Evolutionary conservation across 805 yeast species (phyloP).

Genomic region (Wickerhamomyces subpelliculosus): DNA sequence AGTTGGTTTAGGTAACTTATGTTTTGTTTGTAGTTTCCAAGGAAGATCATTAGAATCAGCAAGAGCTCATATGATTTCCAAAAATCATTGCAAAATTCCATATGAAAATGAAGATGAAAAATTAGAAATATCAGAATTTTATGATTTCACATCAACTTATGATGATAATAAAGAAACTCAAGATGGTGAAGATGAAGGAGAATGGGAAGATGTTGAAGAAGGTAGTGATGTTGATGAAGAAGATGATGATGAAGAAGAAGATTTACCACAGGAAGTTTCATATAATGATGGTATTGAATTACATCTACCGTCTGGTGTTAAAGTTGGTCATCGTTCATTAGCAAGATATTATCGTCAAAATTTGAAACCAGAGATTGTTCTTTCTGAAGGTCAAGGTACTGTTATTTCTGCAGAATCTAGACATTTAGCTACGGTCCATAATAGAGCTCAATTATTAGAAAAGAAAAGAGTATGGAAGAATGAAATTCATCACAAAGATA

Average conservation of each 20-base stretch:
- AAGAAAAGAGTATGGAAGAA: conserved; percentile 68
- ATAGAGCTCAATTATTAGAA: conserved; percentile 38
- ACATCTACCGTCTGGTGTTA: conserved; percentile 75
- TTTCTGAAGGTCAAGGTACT: conserved; percentile 77
- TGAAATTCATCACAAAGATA: conserved; percentile 42
- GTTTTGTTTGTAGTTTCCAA: conserved; percentile 78
- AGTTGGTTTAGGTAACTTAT: conserved; percentile 85
- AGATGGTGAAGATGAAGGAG: conserved; percentile 24
- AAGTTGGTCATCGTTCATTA: conserved; percentile 81
- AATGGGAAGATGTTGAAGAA: conserved; percentile 33
- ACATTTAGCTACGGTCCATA: conserved; percentile 30
- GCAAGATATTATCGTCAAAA: conserved; percentile 76
- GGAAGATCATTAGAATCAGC: conserved; percentile 81
- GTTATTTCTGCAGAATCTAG: conserved; percentile 82
- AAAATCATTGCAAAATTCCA: conserved; percentile 85
- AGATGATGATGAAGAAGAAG: conserved; percentile 31
- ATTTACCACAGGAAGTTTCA: conserved; percentile 32
- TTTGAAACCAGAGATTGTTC: conserved; percentile 46
- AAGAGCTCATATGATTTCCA: conserved; percentile 83
- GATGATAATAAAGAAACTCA: conserved; percentile 15
- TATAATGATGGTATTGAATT: conserved; percentile 64
- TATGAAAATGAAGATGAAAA: conserved; percentile 81
- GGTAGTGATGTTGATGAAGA: conserved; percentile 25
- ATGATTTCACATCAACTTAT: conserved; percentile 80
- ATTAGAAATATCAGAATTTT: conserved; percentile 83